Evolutionary conservation across 352 stramenopile genomes (phyloP).

Genomic region (Halophytophthora polymorphica): DNA sequence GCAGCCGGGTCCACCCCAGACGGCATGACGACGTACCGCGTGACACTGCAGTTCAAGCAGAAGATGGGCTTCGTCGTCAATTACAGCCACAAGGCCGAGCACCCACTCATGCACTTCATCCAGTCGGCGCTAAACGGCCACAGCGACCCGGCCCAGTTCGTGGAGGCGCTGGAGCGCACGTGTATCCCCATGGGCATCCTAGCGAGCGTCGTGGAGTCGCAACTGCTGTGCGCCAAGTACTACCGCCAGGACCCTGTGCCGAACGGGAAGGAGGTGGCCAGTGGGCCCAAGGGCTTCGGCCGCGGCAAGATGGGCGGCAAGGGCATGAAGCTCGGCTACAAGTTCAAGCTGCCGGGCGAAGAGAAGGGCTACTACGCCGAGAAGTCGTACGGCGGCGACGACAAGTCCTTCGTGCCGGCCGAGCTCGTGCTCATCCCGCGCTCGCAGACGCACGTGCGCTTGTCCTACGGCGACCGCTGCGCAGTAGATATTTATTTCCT

Average conservation of each 20-base stretch:
- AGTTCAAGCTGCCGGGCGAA: constrained; percentile 83
- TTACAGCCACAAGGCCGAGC: constrained; percentile 85
- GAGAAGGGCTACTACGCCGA: constrained; percentile 84
- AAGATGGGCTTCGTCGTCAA: constrained; percentile 87
- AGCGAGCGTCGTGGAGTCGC: constrained; percentile 77
- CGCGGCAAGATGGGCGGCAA: constrained; percentile 78
- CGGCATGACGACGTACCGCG: constrained; percentile 72
- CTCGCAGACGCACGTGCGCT: constrained; percentile 79
- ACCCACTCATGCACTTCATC: constrained; percentile 85
- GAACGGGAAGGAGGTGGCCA: constrained; percentile 33
- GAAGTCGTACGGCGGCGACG: constrained; percentile 80
- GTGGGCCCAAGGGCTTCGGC: constrained; percentile 47
- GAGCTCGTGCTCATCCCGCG: constrained; percentile 83
- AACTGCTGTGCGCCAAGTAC: constrained; percentile 81
- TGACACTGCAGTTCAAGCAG: constrained; percentile 84
- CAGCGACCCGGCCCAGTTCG: constrained; percentile 69
- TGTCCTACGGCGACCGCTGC: constrained; percentile 82
- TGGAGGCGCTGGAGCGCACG: constrained; percentile 80
- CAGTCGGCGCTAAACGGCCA: constrained; percentile 82
- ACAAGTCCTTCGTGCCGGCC: constrained; percentile 83
- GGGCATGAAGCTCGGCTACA: constrained; percentile 86
- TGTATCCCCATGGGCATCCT: constrained; percentile 84
- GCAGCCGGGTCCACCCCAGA: constrained; percentile 67
- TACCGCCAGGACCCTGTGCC: constrained; percentile 61
- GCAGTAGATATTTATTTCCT: constrained; percentile 91